Evolutionary conservation across 345 rosid species (phyloP).

Genomic region (Eucalyptus marginata): DNA sequence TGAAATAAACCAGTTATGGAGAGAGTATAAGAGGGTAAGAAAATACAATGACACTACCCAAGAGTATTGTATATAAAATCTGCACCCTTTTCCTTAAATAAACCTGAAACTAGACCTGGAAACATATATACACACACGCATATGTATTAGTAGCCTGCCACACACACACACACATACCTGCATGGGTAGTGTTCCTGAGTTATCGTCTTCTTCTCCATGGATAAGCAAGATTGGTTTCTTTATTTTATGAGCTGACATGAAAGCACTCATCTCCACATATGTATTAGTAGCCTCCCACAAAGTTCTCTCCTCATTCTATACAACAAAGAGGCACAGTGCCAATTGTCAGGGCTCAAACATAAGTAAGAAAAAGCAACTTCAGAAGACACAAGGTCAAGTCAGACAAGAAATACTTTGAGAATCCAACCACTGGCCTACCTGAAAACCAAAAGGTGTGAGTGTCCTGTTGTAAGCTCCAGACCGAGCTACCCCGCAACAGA

Average conservation of each 20-base stretch:
- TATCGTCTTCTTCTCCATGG: slow-evolving; percentile 97
- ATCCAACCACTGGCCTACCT: slow-evolving; percentile 26
- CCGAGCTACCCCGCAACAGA: slow-evolving; percentile 90
- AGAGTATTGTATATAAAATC: not conserved
- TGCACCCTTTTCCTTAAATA: not conserved
- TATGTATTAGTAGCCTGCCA: not conserved
- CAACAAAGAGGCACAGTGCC: not conserved
- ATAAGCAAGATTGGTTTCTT: slow-evolving; percentile 94
- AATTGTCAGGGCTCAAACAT: not conserved
- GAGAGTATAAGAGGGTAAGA: not conserved
- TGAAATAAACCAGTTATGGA: not conserved
- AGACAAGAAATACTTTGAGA: not conserved
- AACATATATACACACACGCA: not conserved
- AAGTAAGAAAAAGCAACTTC: not conserved
- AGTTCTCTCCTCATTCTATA: slow-evolving; percentile 90
- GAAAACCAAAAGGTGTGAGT: slow-evolving; percentile 96
- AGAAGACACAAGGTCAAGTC: not conserved
- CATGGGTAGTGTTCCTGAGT: slow-evolving; percentile 94
- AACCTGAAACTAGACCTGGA: not conserved
- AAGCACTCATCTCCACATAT: slow-evolving; percentile 94
- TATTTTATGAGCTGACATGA: slow-evolving; percentile 89
- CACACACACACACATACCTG: slow-evolving; percentile 47
- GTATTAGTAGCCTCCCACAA: slow-evolving; percentile 86
- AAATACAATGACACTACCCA: not conserved
- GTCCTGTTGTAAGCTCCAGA: slow-evolving; percentile 99